Percentiles rank a stretch among this genome's conserved stretches.
Evolutionary conservation across 768 basidiomycete genomes (phyloP).

Genomic region (Termitomyces heimii): DNA sequence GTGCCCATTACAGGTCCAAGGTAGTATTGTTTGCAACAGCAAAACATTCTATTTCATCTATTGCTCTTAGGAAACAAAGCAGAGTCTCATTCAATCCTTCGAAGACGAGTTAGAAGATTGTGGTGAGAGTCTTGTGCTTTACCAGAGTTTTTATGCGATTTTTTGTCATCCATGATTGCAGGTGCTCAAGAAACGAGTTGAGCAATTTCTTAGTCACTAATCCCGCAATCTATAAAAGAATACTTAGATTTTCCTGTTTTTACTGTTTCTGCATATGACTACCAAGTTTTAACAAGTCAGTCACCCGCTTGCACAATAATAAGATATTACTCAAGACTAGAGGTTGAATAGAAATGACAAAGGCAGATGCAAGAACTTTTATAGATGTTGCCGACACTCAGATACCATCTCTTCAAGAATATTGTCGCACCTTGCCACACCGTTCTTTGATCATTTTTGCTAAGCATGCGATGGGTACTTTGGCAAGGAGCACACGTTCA

Average conservation of each 20-base stretch:
- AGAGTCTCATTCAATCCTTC: neutral
- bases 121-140: neutral
- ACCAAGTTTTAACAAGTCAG: neutral
- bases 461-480: neutral
- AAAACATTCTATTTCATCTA: neutral
- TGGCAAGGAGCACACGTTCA: neutral
- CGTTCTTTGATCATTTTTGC: neutral
- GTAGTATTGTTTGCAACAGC: neutral
- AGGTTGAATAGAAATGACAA: neutral
- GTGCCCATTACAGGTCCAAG: neutral
- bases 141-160: neutral
- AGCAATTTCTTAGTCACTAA: neutral
- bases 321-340: neutral
- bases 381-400: neutral
- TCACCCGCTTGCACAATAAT: neutral
- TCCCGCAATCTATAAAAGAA: neutral
- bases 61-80: neutral
- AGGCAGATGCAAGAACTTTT: neutral
- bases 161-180: neutral
- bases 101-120: neutral
- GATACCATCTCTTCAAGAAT: neutral
- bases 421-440: neutral
- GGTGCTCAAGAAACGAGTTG: neutral
- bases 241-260: neutral
- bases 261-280: constrained; percentile 1